Conservation (phyloP, 1,284 basidiomycete genomes). For the Cryptococcus sp. region DNA sequence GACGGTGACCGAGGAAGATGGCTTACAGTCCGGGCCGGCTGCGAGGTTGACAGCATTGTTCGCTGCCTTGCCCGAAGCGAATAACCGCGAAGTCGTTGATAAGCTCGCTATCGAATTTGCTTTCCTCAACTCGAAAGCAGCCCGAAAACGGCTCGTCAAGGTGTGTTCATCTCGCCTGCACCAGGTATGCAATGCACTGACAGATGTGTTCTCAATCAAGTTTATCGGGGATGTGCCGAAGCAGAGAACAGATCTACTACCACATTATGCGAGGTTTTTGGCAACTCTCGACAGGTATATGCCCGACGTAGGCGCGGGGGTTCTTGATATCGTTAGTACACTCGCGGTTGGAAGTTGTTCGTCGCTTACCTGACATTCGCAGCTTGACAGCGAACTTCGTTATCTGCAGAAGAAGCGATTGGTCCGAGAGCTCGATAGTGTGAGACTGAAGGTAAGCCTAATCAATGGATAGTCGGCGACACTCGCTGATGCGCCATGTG, state of each 20-base stretch:
- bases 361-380: slow-evolving; percentile 4
- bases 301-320: slow-evolving; percentile 84
- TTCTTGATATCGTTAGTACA: slow-evolving; percentile 71
- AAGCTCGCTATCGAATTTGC: slow-evolving; percentile 95
- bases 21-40: slow-evolving; percentile 72
- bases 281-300: slow-evolving; percentile 89
- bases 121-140: slow-evolving; percentile 92
- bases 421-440: slow-evolving; percentile 81
- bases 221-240: slow-evolving; percentile 83
- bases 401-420: slow-evolving; percentile 95
- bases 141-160: slow-evolving; percentile 83
- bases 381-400: slow-evolving; percentile 96
- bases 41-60: slow-evolving; percentile 91
- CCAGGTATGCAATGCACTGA: not conserved
- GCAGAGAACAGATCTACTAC: slow-evolving; percentile 84
- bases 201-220: slow-evolving; percentile 54
- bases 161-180: slow-evolving; percentile 53
- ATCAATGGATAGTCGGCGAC: not conserved
- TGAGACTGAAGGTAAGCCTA: slow-evolving; percentile 70
- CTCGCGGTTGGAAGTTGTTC: slow-evolving; percentile 4
- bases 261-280: slow-evolving; percentile 88
- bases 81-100: slow-evolving; percentile 88
- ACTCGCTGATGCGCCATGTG: not conserved
- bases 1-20: slow-evolving; percentile 44
- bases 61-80: slow-evolving; percentile 87